Conservation (phyloP, 768 basidiomycete species). For the Podaxis pistillaris region DNA sequence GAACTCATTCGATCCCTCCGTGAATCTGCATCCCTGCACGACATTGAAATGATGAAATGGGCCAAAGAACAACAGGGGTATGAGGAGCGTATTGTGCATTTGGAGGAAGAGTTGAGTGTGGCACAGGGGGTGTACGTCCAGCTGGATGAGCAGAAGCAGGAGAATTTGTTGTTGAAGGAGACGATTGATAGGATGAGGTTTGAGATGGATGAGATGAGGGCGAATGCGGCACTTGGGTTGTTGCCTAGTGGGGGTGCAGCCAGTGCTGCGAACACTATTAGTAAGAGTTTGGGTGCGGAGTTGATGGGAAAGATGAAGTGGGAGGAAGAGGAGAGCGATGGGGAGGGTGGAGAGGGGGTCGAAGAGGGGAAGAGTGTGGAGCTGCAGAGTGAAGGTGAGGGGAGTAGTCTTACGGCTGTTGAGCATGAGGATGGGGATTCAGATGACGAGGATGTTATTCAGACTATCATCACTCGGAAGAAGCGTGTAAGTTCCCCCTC, state of each 20-base stretch:
- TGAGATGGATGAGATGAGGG: constrained; percentile 90
- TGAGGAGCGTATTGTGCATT: constrained; percentile 64
- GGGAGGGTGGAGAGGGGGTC: constrained; percentile 33
- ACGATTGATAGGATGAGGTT: constrained; percentile 94
- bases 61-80: constrained; percentile 44
- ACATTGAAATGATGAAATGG: constrained; percentile 67
- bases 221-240: constrained; percentile 33
- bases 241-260: constrained; percentile 39
- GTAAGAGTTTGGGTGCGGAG: constrained; percentile 77
- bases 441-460: constrained; percentile 72
- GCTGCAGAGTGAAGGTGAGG: constrained; percentile 34
- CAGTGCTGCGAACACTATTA: constrained; percentile 57
- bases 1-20: constrained; percentile 64
- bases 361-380: constrained; percentile 33
- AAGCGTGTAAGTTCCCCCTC: constrained; percentile 52
- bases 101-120: constrained; percentile 70
- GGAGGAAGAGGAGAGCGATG: constrained; percentile 38
- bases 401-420: constrained; percentile 27
- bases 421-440: constrained; percentile 54
- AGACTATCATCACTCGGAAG: constrained; percentile 87
- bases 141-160: constrained; percentile 91
- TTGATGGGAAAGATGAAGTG: constrained; percentile 59
- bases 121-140: constrained; percentile 72
- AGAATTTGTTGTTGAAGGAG: constrained; percentile 91
- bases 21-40: constrained; percentile 57